A percentile compares a stretch with the other conserved stretches of the same genome.
These are phyloP conservation scores for Hypholoma fasciculare DNA, from an alignment of 768 basidiomycete species.

Conservation along the genomic window DNA sequence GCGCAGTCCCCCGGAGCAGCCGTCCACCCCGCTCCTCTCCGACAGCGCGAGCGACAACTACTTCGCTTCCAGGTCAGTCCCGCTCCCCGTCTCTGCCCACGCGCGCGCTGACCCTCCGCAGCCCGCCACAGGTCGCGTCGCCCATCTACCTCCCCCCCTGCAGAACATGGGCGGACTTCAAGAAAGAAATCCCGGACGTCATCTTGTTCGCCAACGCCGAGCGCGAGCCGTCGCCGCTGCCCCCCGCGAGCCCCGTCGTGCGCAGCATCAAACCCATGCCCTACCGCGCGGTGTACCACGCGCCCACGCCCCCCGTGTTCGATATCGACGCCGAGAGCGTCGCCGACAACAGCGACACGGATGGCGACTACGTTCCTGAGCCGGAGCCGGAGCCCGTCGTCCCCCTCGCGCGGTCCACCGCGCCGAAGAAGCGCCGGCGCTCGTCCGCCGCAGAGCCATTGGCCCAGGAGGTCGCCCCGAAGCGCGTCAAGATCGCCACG, in stretches of 20 bases:
- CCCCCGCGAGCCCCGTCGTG: neutral
- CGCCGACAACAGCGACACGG: slow-evolving; percentile 36
- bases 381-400: slow-evolving; percentile 35
- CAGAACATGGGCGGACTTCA: too few relatives aligned
- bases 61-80: too few relatives aligned
- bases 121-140: too few relatives aligned
- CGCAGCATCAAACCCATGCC: neutral
- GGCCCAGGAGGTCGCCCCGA: neutral
- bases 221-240: too few relatives aligned
- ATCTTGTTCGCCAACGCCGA: too few relatives aligned
- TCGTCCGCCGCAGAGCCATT: neutral
- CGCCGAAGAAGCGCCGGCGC: neutral
- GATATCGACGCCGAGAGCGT: slow-evolving; percentile 31
- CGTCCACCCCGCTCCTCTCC: too few relatives aligned
- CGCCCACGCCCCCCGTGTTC: neutral
- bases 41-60: too few relatives aligned
- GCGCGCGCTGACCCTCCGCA: too few relatives aligned
- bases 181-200: too few relatives aligned
- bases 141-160: too few relatives aligned
- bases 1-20: too few relatives aligned
- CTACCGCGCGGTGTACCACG: neutral
- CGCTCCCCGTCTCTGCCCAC: too few relatives aligned
- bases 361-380: slow-evolving; percentile 24
- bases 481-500: slow-evolving; percentile 1
- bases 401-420: neutral